Evolutionary conservation across 2,329 filamentous ascomycete genomes (phyloP), one percentile per base, ranked within the genome.

Genomic region (Sclerotinia nivalis): DNA sequence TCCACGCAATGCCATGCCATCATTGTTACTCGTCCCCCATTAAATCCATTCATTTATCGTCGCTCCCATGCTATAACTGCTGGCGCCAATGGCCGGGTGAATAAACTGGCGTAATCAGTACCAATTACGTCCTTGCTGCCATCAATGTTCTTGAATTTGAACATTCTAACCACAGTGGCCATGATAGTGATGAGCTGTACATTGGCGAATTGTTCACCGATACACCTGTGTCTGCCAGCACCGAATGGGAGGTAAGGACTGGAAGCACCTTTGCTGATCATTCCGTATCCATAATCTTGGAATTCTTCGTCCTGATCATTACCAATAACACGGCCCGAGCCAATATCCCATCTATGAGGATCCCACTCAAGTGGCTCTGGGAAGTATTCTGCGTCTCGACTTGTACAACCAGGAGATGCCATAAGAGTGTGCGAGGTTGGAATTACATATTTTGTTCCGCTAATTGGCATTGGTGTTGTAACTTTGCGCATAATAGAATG

Each of bases 171-270:
- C 74, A 94, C 83, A 70, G 89, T 89, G 65, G 90, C 93, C 18
- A 90, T 84, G 74, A 98, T 96, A 58, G 93, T 93, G 79, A 94
- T 91, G 72, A 98, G 84, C 82, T 98, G 95, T 70, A 96, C 86
- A 79, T 96, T 97, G 75, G 95, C 95, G 80, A 97, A 98, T 78
- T 97, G 93, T 85, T 98, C 95, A 74, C 95, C 95, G 78, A 98
- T 97, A 82, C 95, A 98, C 74, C 95, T 87, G 82, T 98, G 95
- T 75, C 95, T 86, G 55, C 95, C 95, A 43, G 94, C 95, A 70
- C 95, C 95, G 78, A 98, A 98, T 2, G 95, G 95, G 61, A 98
- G 87, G 80, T 97, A 98, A 0, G 95, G 94, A 66, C 92, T 96
- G 71, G 88, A 88, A 20, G 93, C 90, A 69, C 95, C 95, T 85